Conservation (phyloP, 2,329 filamentous ascomycete genomes). For the Zasmidium citrigriseum region DNA sequence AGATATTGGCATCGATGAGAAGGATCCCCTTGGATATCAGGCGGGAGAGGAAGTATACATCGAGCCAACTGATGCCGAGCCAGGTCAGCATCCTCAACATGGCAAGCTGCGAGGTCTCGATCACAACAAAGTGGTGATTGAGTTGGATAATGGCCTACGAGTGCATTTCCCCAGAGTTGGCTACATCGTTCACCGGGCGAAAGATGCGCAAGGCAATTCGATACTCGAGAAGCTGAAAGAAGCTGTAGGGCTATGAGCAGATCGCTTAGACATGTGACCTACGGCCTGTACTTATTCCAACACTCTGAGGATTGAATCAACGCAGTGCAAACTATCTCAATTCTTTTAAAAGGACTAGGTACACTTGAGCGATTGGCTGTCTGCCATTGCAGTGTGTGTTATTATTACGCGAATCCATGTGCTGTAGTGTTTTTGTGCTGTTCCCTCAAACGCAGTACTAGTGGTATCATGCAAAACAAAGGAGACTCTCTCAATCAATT, state of each 20-base stretch:
- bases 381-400: conserved; percentile 1
- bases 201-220: conserved; percentile 5
- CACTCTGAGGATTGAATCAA: background rate
- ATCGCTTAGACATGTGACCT: too few relatives aligned
- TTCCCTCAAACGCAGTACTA: conserved; percentile 7
- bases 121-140: conserved; percentile 26
- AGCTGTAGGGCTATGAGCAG: conserved; percentile 1
- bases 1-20: conserved; percentile 17
- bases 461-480: conserved; percentile 30
- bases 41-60: conserved; percentile 20
- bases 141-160: conserved; percentile 27
- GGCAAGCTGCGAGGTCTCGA: conserved; percentile 23
- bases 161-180: conserved; percentile 43
- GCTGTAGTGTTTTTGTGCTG: conserved; percentile 1
- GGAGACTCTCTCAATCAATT: conserved; percentile 11
- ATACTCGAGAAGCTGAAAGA: conserved; percentile 6
- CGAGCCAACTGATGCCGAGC: conserved; percentile 24
- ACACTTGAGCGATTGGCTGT: background rate
- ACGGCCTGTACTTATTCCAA: too few relatives aligned
- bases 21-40: conserved; percentile 19
- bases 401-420: conserved; percentile 2
- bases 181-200: conserved; percentile 27
- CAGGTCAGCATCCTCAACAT: conserved; percentile 22
- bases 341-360: background rate
- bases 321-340: background rate